Evolutionary conservation across 352 stramenopile species (phyloP).

Genomic region (Pythium apleroticum): DNA sequence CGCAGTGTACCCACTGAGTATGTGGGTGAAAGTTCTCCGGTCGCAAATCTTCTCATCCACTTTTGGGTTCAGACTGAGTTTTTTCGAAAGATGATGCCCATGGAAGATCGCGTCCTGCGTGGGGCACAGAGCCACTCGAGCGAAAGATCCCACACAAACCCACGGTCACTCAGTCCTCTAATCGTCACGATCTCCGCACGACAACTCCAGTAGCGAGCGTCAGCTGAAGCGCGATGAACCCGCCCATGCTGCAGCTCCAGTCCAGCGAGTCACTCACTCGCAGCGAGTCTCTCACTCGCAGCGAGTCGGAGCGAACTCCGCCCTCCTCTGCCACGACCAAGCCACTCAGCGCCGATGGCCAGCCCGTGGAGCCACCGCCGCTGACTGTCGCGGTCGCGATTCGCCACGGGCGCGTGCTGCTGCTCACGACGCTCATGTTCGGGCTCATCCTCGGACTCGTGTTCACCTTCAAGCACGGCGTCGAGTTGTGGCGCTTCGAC

Average conservation of each 20-base stretch:
- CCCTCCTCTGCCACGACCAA: background rate
- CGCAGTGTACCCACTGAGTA: too few species aligned
- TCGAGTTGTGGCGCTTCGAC: background rate
- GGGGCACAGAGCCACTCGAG: too few species aligned
- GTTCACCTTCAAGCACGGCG: conserved; percentile 1
- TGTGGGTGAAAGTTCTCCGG: too few species aligned
- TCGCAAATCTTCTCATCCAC: too few species aligned
- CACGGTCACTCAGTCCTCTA: too few species aligned
- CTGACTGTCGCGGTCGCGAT: background rate
- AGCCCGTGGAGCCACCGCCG: background rate
- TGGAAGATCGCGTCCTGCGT: too few species aligned
- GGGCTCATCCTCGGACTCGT: conserved; percentile 1
- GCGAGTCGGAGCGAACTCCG: background rate
- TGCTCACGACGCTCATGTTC: background rate
- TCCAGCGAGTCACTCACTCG: background rate
- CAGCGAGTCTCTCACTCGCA: too few species aligned
- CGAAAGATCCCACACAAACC: too few species aligned
- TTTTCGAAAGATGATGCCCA: too few species aligned
- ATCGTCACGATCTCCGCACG: too few species aligned
- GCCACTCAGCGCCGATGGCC: background rate
- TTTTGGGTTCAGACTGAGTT: too few species aligned
- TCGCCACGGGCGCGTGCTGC: background rate
- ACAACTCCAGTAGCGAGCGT: too few species aligned
- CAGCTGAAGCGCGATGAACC: background rate
- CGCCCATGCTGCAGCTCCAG: background rate